Conservation (phyloP, 257 asterid species). For the Eustoma russellianum region DNA sequence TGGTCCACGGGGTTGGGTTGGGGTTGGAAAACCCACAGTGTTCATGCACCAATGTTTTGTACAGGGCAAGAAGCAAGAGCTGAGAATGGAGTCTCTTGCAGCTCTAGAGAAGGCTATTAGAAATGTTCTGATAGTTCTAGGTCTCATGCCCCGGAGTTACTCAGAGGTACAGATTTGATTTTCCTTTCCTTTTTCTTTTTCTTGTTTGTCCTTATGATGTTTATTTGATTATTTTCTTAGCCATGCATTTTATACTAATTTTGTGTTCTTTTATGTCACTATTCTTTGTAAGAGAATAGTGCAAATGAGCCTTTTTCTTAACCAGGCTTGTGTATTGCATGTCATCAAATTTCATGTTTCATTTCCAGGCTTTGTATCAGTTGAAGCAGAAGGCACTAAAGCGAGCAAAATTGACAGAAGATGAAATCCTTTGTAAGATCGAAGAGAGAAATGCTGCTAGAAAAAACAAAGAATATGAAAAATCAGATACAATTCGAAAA, state of each 20-base stretch:
- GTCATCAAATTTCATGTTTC: background rate
- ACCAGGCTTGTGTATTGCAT: background rate
- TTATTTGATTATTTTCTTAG: background rate
- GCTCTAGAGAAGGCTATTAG: slow-evolving; percentile 55
- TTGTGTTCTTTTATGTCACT: background rate
- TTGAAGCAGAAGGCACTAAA: slow-evolving; percentile 58
- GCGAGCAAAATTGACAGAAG: slow-evolving; percentile 71
- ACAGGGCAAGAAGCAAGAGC: slow-evolving; percentile 90
- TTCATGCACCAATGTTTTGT: slow-evolving; percentile 11
- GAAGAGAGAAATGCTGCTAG: slow-evolving; percentile 53
- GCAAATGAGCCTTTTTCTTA: no score
- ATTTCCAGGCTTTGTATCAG: slow-evolving; percentile 56
- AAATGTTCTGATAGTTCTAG: slow-evolving; percentile 50
- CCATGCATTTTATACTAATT: background rate
- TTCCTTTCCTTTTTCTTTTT: background rate
- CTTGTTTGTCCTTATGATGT: background rate
- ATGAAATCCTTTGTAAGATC: slow-evolving; percentile 40
- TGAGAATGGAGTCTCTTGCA: slow-evolving; percentile 60
- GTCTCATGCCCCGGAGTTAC: slow-evolving; percentile 71
- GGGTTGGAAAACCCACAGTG: no score
- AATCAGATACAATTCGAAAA: slow-evolving; percentile 65
- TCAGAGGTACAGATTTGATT: slow-evolving; percentile 36
- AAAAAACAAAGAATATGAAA: slow-evolving; percentile 65
- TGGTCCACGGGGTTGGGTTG: no score
- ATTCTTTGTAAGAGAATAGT: background rate